A percentile compares a stretch with the other conserved stretches of the same genome.
Evolutionary conservation across 2,329 filamentous ascomycete species (phyloP).

Genomic region (Thelonectria olida): DNA sequence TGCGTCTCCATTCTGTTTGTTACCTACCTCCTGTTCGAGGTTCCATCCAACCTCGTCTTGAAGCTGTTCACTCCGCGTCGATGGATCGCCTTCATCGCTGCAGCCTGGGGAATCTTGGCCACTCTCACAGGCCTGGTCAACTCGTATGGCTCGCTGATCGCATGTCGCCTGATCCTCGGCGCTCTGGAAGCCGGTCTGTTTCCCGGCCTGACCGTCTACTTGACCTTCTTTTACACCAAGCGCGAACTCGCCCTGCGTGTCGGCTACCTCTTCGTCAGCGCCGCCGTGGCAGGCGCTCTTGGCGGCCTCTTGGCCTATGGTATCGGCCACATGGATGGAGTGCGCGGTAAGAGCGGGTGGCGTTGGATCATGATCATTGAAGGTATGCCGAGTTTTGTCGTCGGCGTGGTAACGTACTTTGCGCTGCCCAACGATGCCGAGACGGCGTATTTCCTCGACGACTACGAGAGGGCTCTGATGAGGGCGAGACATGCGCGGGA

Average conservation of each 20-base stretch:
- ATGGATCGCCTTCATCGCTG: slow-evolving; percentile 72
- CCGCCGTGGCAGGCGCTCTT: slow-evolving; percentile 75
- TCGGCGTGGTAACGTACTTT: slow-evolving; percentile 48
- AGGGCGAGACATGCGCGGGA: slow-evolving; percentile 47
- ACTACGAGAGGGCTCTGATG: slow-evolving; percentile 73
- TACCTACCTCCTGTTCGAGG: slow-evolving; percentile 69
- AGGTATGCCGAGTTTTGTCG: slow-evolving; percentile 52
- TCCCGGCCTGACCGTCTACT: slow-evolving; percentile 73
- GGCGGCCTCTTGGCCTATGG: slow-evolving; percentile 79
- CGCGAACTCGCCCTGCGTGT: slow-evolving; percentile 77
- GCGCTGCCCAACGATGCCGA: slow-evolving; percentile 50
- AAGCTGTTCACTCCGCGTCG: slow-evolving; percentile 70
- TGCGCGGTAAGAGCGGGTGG: slow-evolving; percentile 73
- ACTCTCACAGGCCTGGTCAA: slow-evolving; percentile 74
- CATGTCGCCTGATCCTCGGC: slow-evolving; percentile 74
- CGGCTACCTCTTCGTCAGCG: slow-evolving; percentile 76
- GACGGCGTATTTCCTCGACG: slow-evolving; percentile 67
- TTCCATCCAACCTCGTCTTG: slow-evolving; percentile 71
- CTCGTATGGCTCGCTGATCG: slow-evolving; percentile 72
- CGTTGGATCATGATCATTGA: slow-evolving; percentile 73
- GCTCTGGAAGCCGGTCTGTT: slow-evolving; percentile 76
- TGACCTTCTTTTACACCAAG: slow-evolving; percentile 82
- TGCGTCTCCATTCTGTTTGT: slow-evolving; percentile 74
- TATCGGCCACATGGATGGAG: slow-evolving; percentile 77
- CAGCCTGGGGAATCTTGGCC: slow-evolving; percentile 74